These are phyloP conservation scores for Pythium dissimile DNA, from an alignment of 352 stramenopile species.

Conservation along the genomic window DNA sequence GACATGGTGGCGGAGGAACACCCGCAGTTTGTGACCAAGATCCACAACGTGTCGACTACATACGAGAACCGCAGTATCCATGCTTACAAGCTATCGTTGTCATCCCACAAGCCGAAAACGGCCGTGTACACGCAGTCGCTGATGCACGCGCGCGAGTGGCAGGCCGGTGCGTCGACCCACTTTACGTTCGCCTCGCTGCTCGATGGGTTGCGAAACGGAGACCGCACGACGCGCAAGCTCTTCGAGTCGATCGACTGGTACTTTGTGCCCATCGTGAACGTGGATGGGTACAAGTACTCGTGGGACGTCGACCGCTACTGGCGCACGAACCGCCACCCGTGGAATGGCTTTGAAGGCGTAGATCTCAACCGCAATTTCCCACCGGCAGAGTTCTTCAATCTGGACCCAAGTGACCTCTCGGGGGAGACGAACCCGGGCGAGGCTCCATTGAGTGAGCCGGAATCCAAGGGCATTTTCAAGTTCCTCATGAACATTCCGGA, in stretches of 20 bases:
- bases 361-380: constrained; percentile 78
- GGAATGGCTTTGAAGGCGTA: constrained; percentile 43
- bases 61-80: constrained; percentile 52
- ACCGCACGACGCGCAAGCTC: constrained; percentile 3
- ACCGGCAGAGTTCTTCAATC: constrained; percentile 54
- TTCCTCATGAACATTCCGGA: constrained; percentile 46
- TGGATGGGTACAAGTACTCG: constrained; percentile 77
- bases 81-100: constrained; percentile 59
- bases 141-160: constrained; percentile 44
- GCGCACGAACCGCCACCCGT: constrained; percentile 49
- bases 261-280: constrained; percentile 76
- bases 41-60: constrained; percentile 44
- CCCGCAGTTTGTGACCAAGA: constrained; percentile 45
- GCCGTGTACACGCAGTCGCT: constrained; percentile 59
- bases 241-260: constrained; percentile 64
- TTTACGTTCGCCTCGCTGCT: constrained; percentile 23
- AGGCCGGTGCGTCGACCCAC: constrained; percentile 19
- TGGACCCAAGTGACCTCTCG: constrained; percentile 32
- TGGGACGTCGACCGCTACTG: constrained; percentile 61
- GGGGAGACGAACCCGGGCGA: constrained; percentile 58
- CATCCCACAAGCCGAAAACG: constrained; percentile 24
- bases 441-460: constrained; percentile 55
- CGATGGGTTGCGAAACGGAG: constrained; percentile 11
- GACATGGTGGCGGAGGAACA: constrained; percentile 43
- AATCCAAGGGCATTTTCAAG: constrained; percentile 40